These are phyloP conservation scores for Globisporangium mamillatum DNA, from an alignment of 352 stramenopile genomes.

Conservation along the genomic window DNA sequence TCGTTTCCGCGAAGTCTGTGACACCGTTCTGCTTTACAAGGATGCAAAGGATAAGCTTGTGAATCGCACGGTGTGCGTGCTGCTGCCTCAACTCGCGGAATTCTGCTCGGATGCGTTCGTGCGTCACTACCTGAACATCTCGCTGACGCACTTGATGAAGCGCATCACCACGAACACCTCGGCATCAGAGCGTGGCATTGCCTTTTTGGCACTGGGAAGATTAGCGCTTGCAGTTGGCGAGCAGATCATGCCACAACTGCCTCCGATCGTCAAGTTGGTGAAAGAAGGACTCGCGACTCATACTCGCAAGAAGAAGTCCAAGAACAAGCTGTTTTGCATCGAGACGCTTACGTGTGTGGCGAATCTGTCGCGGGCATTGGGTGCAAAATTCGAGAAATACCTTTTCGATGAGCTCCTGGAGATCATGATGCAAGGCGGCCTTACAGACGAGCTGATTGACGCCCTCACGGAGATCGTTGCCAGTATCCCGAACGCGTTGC, in stretches of 20 bases:
- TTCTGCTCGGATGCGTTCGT: slow-evolving; percentile 93
- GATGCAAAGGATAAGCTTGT: slow-evolving; percentile 88
- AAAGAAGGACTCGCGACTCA: slow-evolving; percentile 70
- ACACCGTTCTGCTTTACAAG: slow-evolving; percentile 92
- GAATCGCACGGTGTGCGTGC: slow-evolving; percentile 65
- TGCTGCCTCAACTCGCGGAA: slow-evolving; percentile 93
- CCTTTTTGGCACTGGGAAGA: slow-evolving; percentile 92
- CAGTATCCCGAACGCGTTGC: slow-evolving; percentile 87
- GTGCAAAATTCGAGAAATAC: slow-evolving; percentile 63
- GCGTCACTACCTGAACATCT: slow-evolving; percentile 89
- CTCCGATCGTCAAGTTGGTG: slow-evolving; percentile 75
- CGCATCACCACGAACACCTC: slow-evolving; percentile 60
- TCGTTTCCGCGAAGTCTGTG: slow-evolving; percentile 94
- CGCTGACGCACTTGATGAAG: slow-evolving; percentile 83
- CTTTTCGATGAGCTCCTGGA: slow-evolving; percentile 73
- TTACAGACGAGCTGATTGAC: slow-evolving; percentile 94
- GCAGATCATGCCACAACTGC: slow-evolving; percentile 79
- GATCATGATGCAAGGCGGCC: slow-evolving; percentile 85
- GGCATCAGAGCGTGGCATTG: slow-evolving; percentile 68
- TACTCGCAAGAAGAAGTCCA: slow-evolving; percentile 37
- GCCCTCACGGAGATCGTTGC: slow-evolving; percentile 90
- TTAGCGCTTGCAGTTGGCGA: slow-evolving; percentile 90
- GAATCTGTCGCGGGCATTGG: slow-evolving; percentile 64
- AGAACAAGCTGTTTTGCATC: slow-evolving; percentile 81
- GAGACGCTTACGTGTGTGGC: slow-evolving; percentile 82